Evolutionary conservation across 225 moss, liverwort and hornwort species (phyloP).

Genomic region (Marchantia paleacea): DNA sequence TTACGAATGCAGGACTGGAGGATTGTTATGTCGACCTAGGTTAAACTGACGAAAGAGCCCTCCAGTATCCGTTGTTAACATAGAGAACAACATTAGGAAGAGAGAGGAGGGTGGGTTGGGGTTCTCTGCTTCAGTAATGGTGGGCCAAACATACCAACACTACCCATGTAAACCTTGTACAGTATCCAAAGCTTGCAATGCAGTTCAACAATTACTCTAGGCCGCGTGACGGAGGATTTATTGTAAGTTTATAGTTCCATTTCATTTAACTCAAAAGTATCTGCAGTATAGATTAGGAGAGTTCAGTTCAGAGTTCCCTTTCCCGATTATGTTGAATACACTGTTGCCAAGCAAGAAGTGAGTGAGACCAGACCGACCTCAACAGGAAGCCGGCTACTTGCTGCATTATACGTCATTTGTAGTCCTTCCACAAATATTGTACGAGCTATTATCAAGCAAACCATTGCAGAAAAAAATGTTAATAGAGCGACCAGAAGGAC

Average conservation of each 20-base stretch:
- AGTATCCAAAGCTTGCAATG: conserved; percentile 45
- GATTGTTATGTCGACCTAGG: conserved; percentile 9
- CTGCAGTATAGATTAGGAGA: conserved; percentile 6
- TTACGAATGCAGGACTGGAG: conserved; percentile 15
- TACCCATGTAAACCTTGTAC: conserved; percentile 51
- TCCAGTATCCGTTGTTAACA: conserved; percentile 25
- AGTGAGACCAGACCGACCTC: conserved; percentile 9
- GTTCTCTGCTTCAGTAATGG: background rate
- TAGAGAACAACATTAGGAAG: conserved; percentile 38
- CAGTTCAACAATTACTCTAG: conserved; percentile 23
- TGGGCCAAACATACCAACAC: conserved; percentile 15
- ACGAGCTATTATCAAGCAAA: conserved; percentile 8
- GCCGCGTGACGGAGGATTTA: conserved; percentile 2
- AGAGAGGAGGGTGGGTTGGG: conserved; percentile 21
- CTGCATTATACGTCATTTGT: conserved; percentile 2
- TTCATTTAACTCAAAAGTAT: conserved; percentile 14
- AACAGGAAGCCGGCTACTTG: background rate
- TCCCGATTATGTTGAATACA: conserved; percentile 12
- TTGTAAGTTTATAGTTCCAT: conserved; percentile 17
- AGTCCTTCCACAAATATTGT: conserved; percentile 11
- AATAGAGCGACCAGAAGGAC: conserved; percentile 9
- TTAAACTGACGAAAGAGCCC: conserved; percentile 17
- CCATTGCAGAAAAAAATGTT: conserved; percentile 5
- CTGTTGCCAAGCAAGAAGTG: conserved; percentile 4
- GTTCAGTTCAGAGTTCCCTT: conserved; percentile 7